These are phyloP conservation scores for Wickerhamiella azymoides DNA, from an alignment of 805 yeast genomes.

Conservation along the genomic window DNA sequence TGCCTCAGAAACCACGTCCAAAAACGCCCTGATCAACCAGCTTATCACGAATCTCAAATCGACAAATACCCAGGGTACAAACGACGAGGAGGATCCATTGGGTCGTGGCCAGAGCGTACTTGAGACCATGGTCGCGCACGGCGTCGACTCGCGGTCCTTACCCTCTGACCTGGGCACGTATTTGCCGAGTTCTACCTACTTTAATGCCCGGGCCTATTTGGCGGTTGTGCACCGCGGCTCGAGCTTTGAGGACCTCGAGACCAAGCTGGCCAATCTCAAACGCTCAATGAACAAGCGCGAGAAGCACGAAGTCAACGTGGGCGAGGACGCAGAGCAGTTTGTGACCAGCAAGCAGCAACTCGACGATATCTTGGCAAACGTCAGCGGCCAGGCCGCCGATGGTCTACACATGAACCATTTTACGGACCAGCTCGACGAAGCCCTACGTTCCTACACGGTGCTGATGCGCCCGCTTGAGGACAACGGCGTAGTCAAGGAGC, in stretches of 20 bases:
- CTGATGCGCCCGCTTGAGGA: slow-evolving; percentile 47
- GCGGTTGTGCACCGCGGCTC: slow-evolving; percentile 43
- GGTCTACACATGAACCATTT: slow-evolving; percentile 22
- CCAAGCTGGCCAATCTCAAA: slow-evolving; percentile 38
- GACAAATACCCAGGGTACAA: slow-evolving; percentile 3
- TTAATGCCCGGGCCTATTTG: slow-evolving; percentile 43
- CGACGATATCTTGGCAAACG: slow-evolving; percentile 41
- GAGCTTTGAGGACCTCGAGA: slow-evolving; percentile 35
- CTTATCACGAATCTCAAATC: slow-evolving; percentile 15
- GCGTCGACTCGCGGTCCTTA: slow-evolving; percentile 23
- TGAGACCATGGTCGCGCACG: slow-evolving; percentile 30
- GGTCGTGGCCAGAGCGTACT: slow-evolving; percentile 37
- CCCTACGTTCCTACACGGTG: slow-evolving; percentile 39
- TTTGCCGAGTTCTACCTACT: slow-evolving; percentile 39
- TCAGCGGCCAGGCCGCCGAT: slow-evolving; percentile 18
- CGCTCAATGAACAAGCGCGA: slow-evolving; percentile 36
- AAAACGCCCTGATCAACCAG: slow-evolving; percentile 20
- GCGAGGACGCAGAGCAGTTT: slow-evolving; percentile 47
- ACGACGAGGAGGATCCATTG: slow-evolving; percentile 40
- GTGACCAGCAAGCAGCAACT: slow-evolving; percentile 51
- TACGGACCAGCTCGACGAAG: slow-evolving; percentile 29
- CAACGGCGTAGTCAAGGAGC: slow-evolving; percentile 34
- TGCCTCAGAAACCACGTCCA: slow-evolving; percentile 10
- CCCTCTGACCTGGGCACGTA: slow-evolving; percentile 33
- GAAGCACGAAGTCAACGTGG: slow-evolving; percentile 35